Percentiles rank a stretch among this genome's conserved stretches.
phyloP scores from a whole-genome alignment of 106 monocot species.

The Dactylorhiza incarnata region DNA sequence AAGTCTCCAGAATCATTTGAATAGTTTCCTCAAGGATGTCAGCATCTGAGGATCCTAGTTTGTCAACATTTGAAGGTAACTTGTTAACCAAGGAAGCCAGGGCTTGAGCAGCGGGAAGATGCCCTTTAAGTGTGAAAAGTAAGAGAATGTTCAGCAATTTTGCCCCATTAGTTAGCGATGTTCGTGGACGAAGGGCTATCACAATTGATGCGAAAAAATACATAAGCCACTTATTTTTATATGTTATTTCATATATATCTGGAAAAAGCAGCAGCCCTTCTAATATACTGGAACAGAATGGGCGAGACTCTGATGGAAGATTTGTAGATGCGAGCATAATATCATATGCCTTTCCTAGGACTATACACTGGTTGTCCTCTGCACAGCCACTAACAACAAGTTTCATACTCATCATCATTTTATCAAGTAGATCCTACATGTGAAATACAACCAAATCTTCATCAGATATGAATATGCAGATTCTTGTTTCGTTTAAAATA shows the following conservation, averaged over 20 bases:
- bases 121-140: constrained; percentile 52
- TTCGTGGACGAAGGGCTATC: constrained; percentile 55
- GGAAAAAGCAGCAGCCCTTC: constrained; percentile 25
- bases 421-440: constrained; percentile 47
- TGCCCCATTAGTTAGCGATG: constrained; percentile 42
- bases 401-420: constrained; percentile 61
- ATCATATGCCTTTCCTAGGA: constrained; percentile 51
- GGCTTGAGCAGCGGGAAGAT: constrained; percentile 68
- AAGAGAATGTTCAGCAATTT: constrained; percentile 38
- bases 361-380: constrained; percentile 46
- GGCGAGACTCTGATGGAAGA: constrained; percentile 13
- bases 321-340: constrained; percentile 29
- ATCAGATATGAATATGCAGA: background rate
- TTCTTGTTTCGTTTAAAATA: background rate
- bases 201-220: constrained; percentile 69
- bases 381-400: constrained; percentile 48
- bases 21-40: constrained; percentile 45
- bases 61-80: constrained; percentile 31
- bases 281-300: constrained; percentile 12
- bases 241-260: constrained; percentile 19
- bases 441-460: background rate
- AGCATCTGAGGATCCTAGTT: constrained; percentile 15
- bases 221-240: constrained; percentile 38
- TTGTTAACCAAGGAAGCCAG: constrained; percentile 85
- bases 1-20: constrained; percentile 32